phyloP scores from a whole-genome alignment of 352 stramenopile genomes.

The Globisporangium apiculatum region DNA sequence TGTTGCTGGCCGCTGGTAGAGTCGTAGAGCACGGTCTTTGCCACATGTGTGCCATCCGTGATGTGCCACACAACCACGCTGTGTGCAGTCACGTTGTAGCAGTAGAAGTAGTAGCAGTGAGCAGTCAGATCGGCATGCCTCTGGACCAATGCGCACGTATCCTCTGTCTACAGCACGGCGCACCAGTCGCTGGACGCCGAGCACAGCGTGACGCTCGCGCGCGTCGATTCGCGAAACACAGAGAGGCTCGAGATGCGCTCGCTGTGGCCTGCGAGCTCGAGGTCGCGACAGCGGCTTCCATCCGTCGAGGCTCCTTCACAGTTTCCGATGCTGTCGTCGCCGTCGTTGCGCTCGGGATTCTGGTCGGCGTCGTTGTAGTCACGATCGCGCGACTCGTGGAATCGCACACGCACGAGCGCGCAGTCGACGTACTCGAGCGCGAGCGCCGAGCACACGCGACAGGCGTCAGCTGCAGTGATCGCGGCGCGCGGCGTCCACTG shows the following conservation, averaged over 20 bases:
- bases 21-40: conserved; percentile 24
- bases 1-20: background rate
- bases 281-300: conserved; percentile 6
- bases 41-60: conserved; percentile 15
- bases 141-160: too few relatives aligned
- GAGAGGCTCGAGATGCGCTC: conserved; percentile 35
- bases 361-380: background rate
- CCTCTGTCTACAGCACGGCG: background rate
- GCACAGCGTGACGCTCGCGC: conserved; percentile 23
- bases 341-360: conserved; percentile 19
- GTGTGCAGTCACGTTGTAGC: background rate
- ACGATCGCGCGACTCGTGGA: background rate
- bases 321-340: background rate
- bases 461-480: conserved; percentile 27
- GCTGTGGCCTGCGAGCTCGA: conserved; percentile 47
- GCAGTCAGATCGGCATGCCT: background rate
- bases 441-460: conserved; percentile 29
- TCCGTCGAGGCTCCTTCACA: too few relatives aligned
- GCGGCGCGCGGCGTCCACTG: conserved; percentile 37
- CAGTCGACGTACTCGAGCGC: conserved; percentile 47
- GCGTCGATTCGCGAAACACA: conserved; percentile 15
- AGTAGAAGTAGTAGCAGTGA: background rate
- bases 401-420: conserved; percentile 32
- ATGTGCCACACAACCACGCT: conserved; percentile 68
- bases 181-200: conserved; percentile 68